Conservation (phyloP, 139 green algal genomes). For the Tetraselmis striata region DNA sequence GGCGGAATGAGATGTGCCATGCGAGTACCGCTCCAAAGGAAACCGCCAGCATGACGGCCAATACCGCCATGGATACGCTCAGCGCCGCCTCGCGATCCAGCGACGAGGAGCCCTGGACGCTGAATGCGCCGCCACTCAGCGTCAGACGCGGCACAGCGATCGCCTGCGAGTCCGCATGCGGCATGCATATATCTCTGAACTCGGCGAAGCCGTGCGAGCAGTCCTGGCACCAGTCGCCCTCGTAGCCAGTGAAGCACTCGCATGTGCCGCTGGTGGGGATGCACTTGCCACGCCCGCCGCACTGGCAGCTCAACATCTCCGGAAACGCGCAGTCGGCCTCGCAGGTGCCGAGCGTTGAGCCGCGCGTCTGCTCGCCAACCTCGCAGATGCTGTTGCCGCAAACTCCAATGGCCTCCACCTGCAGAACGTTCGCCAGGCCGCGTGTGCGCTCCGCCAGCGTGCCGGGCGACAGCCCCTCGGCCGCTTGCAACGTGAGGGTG, state of each 20-base stretch:
- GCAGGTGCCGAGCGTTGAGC: not conserved
- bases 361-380: not conserved
- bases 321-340: not conserved
- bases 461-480: no score
- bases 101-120: no score
- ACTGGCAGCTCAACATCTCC: not conserved
- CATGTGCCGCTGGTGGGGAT: not conserved
- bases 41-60: no score
- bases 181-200: not conserved
- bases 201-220: not conserved
- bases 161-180: not conserved
- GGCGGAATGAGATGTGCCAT: not conserved
- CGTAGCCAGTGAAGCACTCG: not conserved
- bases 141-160: no score
- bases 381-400: not conserved
- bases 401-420: not conserved
- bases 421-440: no score
- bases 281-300: not conserved
- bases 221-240: not conserved
- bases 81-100: no score
- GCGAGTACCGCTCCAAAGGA: not conserved
- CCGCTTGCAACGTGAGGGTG: no score
- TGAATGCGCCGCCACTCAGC: no score
- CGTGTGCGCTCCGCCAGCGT: no score
- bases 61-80: no score